Percentiles rank a stretch among this genome's conserved stretches.
Evolutionary conservation across 1,284 basidiomycete species (phyloP).

Genomic region (Cryptococcus hybrid): DNA sequence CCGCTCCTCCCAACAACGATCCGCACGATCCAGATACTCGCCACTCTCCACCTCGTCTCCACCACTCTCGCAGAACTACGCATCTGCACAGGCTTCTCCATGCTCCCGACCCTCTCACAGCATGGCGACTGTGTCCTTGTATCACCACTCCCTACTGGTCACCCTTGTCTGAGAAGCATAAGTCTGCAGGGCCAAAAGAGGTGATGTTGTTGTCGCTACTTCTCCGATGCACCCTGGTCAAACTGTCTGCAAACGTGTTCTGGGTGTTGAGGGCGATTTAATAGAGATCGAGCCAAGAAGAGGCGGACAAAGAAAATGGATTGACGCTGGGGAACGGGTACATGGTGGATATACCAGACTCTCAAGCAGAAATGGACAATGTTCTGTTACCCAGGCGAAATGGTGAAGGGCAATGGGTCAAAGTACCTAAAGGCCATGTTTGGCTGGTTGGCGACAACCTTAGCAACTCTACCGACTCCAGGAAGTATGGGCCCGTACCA

Average conservation of each 20-base stretch:
- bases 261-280: constrained; percentile 86
- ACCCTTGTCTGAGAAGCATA: constrained; percentile 14
- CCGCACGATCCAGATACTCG: constrained; percentile 30
- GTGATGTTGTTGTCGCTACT: constrained; percentile 75
- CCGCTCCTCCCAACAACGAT: constrained; percentile 20
- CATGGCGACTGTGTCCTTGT: constrained; percentile 52
- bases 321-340: constrained; percentile 16
- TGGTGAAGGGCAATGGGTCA: constrained; percentile 61
- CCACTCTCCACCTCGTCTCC: constrained; percentile 34
- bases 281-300: constrained; percentile 73
- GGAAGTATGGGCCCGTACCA: constrained; percentile 87
- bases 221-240: constrained; percentile 70
- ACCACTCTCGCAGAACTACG: constrained; percentile 37
- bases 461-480: constrained; percentile 77
- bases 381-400: constrained; percentile 53
- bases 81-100: constrained; percentile 66
- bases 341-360: constrained; percentile 15
- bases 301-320: constrained; percentile 28
- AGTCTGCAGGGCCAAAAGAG: constrained; percentile 56
- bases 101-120: constrained; percentile 75
- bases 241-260: constrained; percentile 83
- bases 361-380: constrained; percentile 39
- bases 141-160: constrained; percentile 53
- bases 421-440: constrained; percentile 78
- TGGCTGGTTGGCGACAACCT: constrained; percentile 94